Percentiles rank a stretch among this genome's conserved stretches.
Conservation (phyloP, 352 stramenopile species). For the Pythium phragmitis region DNA sequence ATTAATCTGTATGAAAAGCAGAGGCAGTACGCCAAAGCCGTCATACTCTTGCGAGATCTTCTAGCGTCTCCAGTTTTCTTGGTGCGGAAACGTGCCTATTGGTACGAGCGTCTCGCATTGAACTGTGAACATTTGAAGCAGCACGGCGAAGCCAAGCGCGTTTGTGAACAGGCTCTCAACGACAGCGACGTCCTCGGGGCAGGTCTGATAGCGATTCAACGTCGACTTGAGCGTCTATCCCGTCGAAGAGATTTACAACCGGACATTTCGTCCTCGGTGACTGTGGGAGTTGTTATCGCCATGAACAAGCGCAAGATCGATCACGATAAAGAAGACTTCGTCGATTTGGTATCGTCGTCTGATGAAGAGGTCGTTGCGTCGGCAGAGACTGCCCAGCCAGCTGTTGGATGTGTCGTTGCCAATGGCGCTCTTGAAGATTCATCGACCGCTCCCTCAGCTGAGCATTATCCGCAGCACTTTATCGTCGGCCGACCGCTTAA, state of each 20-base stretch:
- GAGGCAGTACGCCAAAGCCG: constrained; percentile 67
- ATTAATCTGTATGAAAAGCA: constrained; percentile 75
- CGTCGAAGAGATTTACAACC: constrained; percentile 24
- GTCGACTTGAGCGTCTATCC: constrained; percentile 48
- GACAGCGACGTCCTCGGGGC: constrained; percentile 55
- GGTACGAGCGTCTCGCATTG: constrained; percentile 72
- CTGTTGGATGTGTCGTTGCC: background rate
- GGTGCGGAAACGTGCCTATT: constrained; percentile 61
- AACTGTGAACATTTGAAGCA: constrained; percentile 79
- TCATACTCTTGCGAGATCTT: constrained; percentile 64
- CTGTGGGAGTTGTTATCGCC: background rate
- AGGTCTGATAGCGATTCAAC: constrained; percentile 55
- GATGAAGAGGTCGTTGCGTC: constrained; percentile 8
- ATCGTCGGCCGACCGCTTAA: constrained; percentile 77
- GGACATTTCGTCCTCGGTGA: too few relatives aligned
- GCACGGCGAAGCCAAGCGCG: constrained; percentile 38
- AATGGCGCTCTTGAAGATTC: background rate
- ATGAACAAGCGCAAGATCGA: background rate
- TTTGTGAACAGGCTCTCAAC: constrained; percentile 53
- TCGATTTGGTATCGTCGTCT: constrained; percentile 20
- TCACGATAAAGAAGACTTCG: constrained; percentile 15
- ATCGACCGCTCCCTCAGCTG: background rate
- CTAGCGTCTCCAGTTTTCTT: constrained; percentile 48
- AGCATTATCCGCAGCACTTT: constrained; percentile 38
- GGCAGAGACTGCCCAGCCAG: background rate